Evolutionary conservation across 306 rosid species (phyloP), one percentile per base, ranked within the genome.

Genomic region (Benincasa hispida): DNA sequence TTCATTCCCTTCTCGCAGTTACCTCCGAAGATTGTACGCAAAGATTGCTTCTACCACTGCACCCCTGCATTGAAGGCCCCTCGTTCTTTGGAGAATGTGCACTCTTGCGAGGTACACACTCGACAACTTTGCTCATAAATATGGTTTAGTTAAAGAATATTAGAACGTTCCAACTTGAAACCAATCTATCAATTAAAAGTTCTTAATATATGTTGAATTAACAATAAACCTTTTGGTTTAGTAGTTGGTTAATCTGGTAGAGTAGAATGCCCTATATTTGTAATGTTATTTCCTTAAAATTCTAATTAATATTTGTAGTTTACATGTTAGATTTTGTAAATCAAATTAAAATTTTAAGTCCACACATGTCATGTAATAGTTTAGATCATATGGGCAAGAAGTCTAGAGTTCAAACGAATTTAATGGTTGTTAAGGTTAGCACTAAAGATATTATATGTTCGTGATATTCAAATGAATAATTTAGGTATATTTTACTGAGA

Each of bases 1-100:
- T 90, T 93, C 70, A 76, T 91, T 68, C 97, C 98, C 10, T 84
- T 85, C 78, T 85, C 97, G 3, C 94, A 86, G 67, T 82, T 91
- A 55, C 95, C 97, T 68, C 96, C 88, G 10, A 91, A 83, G 79
- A 80, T 78, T 79, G 2, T 85, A 27, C 89, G 96, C 27, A 79
- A 80, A 67, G 98, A 94, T 19, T 94, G 98, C 76, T 84, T 79
- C 76, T 94, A 91, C 78, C 79, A 80, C 3, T 75, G n/a, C 84
- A 87, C 95, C 13, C 98, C 98, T 21, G 89, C 98, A 8, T 82
- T 94, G 96, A 41, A 76, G 24, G 47, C 82, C 82, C 96, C 98
- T 4, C 8, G 79, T 60, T 77, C 88, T 5, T 30, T 90, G 2
- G 79, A 61, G 47, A 94, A 94, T 66, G 58, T 94, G 24, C 85